Base-by-base conservation (phyloP, 139 green algal species). In the Nannochloris sp. region DNA sequence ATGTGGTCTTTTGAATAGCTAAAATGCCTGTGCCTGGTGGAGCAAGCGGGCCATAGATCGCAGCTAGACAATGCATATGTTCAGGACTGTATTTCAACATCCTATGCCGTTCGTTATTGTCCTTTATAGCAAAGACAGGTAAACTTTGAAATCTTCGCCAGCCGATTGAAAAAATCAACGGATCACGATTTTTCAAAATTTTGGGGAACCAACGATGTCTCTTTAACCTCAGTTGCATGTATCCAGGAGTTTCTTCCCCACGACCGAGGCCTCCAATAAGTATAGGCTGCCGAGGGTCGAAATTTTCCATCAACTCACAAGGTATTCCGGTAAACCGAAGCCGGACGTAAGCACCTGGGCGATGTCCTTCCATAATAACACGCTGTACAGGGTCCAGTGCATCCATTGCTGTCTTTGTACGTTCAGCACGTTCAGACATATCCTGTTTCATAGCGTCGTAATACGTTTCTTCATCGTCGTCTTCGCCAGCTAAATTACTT, bases 81-180 rank as follows among this genome's bases (percentile, higher is more conserved):
- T 99, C 90, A 1, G 94, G 94, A 0, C 87, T 95, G 85, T 99
- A 99, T 83, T 98, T 97, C 48, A 97, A 80, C 78, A 92, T 86
- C 9, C 75, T 73, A 58, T 91, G 81, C 15, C 92, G 79, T 27
- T 79, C 79, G 72, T 97, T 97, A 65, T 87, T 81, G 72, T 98
- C 92, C 68, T 96, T 80, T 19, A 89, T 81, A 0, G 85, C 83
- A 48, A 91, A 96, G 46, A 96, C 81, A 0, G 92, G 92, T 33
- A 95, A 53, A 23, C 72, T 78, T 81, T 99, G 93, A 68, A 95
- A 98, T 23, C 94, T 83, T 1, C 93, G 79, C 94, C 94, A 99
- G 19, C 94, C 93, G 3, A 83, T 72, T 4, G 77, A 90, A 47
- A 98, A 87, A 36, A 97, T 82, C 24, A 99, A 75, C 1, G 94